Conservation (phyloP, 306 rosid genomes). For the Hippophae tibetana region DNA sequence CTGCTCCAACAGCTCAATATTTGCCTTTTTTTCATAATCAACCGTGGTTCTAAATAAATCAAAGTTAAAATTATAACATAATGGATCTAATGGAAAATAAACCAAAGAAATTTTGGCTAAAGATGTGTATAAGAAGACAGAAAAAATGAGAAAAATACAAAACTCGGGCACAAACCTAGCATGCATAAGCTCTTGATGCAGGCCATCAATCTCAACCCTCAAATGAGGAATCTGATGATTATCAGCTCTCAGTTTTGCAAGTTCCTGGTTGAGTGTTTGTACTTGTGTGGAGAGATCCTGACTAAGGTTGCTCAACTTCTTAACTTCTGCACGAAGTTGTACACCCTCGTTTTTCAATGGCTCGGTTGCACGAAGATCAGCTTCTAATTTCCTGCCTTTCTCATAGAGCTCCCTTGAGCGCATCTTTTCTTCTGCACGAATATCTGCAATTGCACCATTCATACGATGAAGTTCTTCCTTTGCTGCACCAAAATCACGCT, state of each 20-base stretch:
- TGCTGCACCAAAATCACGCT: constrained; percentile 53
- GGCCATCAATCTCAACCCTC: constrained; percentile 59
- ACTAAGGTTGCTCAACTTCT: constrained; percentile 48
- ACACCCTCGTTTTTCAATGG: constrained; percentile 61
- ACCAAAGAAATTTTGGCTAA: not conserved
- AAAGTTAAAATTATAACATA: not conserved
- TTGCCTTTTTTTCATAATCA: constrained; percentile 81
- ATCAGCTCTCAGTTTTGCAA: constrained; percentile 56
- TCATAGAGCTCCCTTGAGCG: constrained; percentile 66
- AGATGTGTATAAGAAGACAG: not conserved
- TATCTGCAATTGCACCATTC: constrained; percentile 62
- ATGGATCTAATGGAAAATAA: not conserved
- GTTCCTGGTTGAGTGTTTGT: constrained; percentile 52
- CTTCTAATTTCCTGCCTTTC: constrained; percentile 57
- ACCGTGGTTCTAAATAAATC: constrained; percentile 39
- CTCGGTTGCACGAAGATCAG: constrained; percentile 62
- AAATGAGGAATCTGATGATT: constrained; percentile 57
- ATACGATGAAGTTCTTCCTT: constrained; percentile 77
- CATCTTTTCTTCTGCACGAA: constrained; percentile 54
- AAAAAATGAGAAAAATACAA: constrained; percentile 1
- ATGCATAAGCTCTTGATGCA: constrained; percentile 75
- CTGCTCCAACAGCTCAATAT: constrained; percentile 75
- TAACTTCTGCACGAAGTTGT: constrained; percentile 58
- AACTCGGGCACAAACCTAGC: constrained; percentile 44
- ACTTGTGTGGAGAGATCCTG: constrained; percentile 60